Conservation (phyloP, 495 filamentous ascomycete genomes). For the Umbilicaria muhlenbergii region DNA sequence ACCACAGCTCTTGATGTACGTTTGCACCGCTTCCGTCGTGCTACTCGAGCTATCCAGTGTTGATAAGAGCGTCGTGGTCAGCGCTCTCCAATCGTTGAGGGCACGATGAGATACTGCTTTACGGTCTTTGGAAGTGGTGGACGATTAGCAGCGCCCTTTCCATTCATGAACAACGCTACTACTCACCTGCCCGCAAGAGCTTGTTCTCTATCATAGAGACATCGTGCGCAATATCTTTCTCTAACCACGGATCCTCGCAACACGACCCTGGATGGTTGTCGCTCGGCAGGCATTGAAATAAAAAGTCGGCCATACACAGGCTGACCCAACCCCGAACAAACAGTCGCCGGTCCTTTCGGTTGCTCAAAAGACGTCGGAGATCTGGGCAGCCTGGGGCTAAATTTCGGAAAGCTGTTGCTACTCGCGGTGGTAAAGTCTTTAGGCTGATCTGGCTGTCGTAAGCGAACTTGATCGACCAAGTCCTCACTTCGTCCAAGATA, state of each 20-base stretch:
- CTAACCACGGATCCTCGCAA: slow-evolving; percentile 5
- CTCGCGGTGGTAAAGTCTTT: background rate
- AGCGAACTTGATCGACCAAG: slow-evolving; percentile 11
- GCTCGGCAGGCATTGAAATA: slow-evolving; percentile 7
- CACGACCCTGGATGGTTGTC: background rate
- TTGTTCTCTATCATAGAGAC: slow-evolving; percentile 3
- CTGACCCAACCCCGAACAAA: slow-evolving; percentile 12
- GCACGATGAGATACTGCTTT: slow-evolving; percentile 2
- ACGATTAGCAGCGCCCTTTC: background rate
- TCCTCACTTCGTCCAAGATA: slow-evolving; percentile 11
- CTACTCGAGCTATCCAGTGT: slow-evolving; percentile 1
- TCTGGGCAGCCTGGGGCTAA: slow-evolving; percentile 5
- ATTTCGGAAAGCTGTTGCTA: background rate
- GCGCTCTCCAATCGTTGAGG: slow-evolving; percentile 14
- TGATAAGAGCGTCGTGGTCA: slow-evolving; percentile 10
- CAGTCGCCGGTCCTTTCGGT: slow-evolving; percentile 6
- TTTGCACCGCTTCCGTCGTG: background rate
- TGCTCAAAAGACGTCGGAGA: slow-evolving; percentile 5
- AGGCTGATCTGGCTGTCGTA: background rate
- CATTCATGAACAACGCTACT: background rate
- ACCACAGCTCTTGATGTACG: background rate
- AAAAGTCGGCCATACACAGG: slow-evolving; percentile 3
- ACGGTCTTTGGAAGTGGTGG: slow-evolving; percentile 1
- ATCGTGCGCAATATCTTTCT: slow-evolving; percentile 3
- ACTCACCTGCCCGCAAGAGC: slow-evolving; percentile 3